Evolutionary conservation across 371 early-diverging fungal species (phyloP).

Genomic region (Entomophthora muscae): DNA sequence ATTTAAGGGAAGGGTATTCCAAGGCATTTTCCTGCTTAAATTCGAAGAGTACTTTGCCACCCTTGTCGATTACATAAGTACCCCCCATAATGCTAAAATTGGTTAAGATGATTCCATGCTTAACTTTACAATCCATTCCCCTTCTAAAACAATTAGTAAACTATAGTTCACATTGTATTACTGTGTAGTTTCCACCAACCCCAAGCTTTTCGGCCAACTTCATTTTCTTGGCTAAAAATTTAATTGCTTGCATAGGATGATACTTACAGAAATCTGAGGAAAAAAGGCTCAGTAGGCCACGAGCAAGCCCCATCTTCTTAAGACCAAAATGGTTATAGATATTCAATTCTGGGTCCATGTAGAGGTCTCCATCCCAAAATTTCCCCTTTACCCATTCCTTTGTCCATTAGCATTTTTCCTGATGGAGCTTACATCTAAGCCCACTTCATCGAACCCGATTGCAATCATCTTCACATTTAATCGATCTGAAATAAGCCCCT

Average conservation of each 20-base stretch:
- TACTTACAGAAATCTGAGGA: background rate
- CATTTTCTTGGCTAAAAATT: background rate
- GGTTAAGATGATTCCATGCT: background rate
- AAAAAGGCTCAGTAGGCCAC: background rate
- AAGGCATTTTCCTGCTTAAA: background rate
- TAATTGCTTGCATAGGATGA: background rate
- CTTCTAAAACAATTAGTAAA: background rate
- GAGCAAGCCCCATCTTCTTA: background rate
- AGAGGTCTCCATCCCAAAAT: background rate
- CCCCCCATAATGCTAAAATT: background rate
- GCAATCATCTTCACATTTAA: constrained; percentile 1
- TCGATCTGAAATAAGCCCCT: background rate
- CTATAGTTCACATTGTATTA: background rate
- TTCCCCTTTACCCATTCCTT: constrained; percentile 1
- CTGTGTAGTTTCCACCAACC: background rate
- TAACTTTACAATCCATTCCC: background rate
- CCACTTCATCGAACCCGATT: background rate
- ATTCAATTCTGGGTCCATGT: background rate
- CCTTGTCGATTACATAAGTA: background rate
- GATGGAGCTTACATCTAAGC: background rate
- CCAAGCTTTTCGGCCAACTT: background rate
- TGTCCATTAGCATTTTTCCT: background rate
- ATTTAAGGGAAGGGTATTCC: background rate
- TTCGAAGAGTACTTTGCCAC: background rate
- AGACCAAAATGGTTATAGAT: background rate